Evolutionary conservation across 768 basidiomycete species (phyloP), one percentile per base, ranked within the genome.

Genomic region (Lentinus tigrinus): DNA sequence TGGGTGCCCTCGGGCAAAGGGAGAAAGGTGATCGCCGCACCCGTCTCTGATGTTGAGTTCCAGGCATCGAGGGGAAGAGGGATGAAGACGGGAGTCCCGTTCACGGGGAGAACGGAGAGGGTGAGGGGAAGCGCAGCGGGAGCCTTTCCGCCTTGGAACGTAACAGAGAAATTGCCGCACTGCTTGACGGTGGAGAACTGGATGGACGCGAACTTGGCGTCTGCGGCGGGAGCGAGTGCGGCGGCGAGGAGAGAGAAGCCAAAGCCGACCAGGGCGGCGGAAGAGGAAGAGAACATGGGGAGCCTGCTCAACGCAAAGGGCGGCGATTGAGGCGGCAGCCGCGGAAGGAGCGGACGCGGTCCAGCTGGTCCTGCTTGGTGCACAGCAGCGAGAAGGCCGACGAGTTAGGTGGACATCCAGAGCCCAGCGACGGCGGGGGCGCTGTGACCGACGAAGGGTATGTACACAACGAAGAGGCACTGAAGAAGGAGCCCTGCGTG

Each of bases 101-200:
- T 77, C 63, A 85, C 71, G 49, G 85, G 85, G 59, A 87, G 61
- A 65, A 88, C 67, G 36, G 78, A 78, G 54, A 87, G 73, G 17
- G 74, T 72, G 52, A 76, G 72, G 23, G 81, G 81, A 51, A 75
- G 68, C 13, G 72, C 64, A 11, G 68, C 50, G 50, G 70, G 72
- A 31, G 69, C 62, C 51, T 68, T 64, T 49, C 75, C 72, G n/a
- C 80, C 80, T 19, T 65, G 62, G 61, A 85, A 81, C 26, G 71
- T 66, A 47, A 85, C 70, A 36, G 69, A 70, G 56, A 85, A 77
- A 16, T 76, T 75, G 59, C 75, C 77, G 71, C 85, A 87, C 67
- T 87, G 83, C 54, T 74, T 65, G 60, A 83, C 78, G 27, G 70
- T 53, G 21, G 82, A 79, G 56, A 73, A 75, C 6, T 65, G 56